Base-by-base conservation (phyloP, 768 basidiomycete genomes). In the Podaxis sp. region DNA sequence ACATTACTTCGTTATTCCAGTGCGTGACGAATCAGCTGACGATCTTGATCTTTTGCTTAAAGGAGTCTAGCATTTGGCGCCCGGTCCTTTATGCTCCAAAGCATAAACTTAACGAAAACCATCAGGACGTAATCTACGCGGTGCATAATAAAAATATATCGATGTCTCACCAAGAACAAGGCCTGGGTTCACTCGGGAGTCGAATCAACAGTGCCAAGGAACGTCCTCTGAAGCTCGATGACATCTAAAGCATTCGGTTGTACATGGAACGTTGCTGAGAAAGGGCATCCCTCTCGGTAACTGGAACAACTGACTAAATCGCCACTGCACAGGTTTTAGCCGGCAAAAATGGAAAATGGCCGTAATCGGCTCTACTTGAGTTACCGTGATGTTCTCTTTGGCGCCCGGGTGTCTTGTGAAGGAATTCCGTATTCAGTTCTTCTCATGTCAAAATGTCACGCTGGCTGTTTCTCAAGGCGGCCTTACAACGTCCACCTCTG, bases 381-480 rank as follows among this genome's bases (percentile, higher is more conserved):
- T 62, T 54, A 38, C 61, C 61, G 61, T 53, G 39, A 51, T 54
- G 30, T 40, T 40, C 52, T 39, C 39, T 30, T 19, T 36, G 17
- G 11, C 39, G 17, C 52, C 40, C 24, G 59, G 12, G 46, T 24
- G 19, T 38, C 22, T 44, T 33, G 33, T 33, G 33, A 9, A 33
- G 42, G 19, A 13, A 38, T 39, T 51, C 44, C 36, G 15, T 19
- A 30, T 52, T 15, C 46, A 49, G 28, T 17, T 61, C 52, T 53
- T 61, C 59, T 53, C 59, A 42, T 61, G 59, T 44, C 59, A 61
- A 61, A n/a, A 38, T 52, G 59, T 60, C 59, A 60, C 59, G 22
- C 24, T 61, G 54, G 17, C 19, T 12, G 30, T 40, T 57, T 56
- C 24, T 30, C 46, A 49, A 51, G 46, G n/a, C 26, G 33, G 44